Evolutionary conservation across 2,329 filamentous ascomycete genomes (phyloP).

Genomic region (Neofusicoccum ribis): DNA sequence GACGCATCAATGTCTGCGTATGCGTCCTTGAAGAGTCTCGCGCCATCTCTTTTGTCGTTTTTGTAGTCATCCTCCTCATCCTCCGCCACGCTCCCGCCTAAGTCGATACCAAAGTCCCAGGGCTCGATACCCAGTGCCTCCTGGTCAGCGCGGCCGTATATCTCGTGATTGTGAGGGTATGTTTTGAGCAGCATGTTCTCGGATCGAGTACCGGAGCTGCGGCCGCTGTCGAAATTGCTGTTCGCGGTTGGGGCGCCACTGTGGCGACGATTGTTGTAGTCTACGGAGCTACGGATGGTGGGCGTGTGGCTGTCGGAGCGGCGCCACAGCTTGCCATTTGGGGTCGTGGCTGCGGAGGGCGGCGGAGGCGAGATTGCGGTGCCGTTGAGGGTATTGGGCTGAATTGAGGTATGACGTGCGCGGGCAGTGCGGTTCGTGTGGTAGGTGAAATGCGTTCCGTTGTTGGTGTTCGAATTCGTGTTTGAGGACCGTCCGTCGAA

Average conservation of each 20-base stretch:
- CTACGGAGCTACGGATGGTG: neutral
- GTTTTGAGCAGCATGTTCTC: conserved; percentile 10
- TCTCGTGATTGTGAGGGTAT: conserved; percentile 9
- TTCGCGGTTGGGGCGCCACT: conserved; percentile 1
- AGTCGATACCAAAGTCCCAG: conserved; percentile 10
- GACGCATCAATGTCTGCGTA: neutral
- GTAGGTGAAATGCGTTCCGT: conserved; percentile 3
- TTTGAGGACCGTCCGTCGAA: conserved; percentile 24
- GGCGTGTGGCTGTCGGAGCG: conserved; percentile 5
- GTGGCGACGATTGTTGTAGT: neutral
- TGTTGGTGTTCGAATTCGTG: neutral
- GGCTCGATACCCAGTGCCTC: conserved; percentile 18
- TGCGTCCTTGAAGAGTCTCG: neutral
- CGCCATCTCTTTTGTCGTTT: neutral
- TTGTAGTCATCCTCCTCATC: neutral
- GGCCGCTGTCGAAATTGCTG: conserved; percentile 9
- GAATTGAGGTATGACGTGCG: neutral
- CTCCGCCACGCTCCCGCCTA: neutral
- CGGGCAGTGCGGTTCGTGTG: conserved; percentile 14
- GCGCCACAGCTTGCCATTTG: neutral
- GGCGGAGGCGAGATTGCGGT: neutral
- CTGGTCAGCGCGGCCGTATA: conserved; percentile 19
- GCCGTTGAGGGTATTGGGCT: neutral
- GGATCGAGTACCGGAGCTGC: neutral
- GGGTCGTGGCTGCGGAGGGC: neutral